Percentiles rank a stretch among this genome's conserved stretches.
These are phyloP conservation scores for Geotrichum citri-aurantii DNA, from an alignment of 1,139 yeast genomes.

Conservation along the genomic window DNA sequence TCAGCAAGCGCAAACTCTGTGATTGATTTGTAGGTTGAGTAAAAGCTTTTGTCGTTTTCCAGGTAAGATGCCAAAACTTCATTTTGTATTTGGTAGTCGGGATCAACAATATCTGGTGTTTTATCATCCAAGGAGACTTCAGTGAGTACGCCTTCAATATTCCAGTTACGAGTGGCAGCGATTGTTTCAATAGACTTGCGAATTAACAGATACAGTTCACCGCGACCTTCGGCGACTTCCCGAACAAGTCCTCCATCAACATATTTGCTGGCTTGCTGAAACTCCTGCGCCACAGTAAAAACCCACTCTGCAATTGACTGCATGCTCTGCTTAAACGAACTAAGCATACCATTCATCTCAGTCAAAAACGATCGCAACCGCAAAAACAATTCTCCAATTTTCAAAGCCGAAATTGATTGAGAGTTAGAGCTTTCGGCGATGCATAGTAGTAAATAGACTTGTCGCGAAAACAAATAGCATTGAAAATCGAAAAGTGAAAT, in stretches of 20 bases:
- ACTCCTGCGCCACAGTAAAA: constrained; percentile 32
- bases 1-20: constrained; percentile 46
- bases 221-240: constrained; percentile 37
- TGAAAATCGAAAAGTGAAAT: constrained; percentile 41
- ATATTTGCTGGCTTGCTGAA: constrained; percentile 24
- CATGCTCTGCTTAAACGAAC: constrained; percentile 25
- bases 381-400: constrained; percentile 32
- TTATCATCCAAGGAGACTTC: constrained; percentile 35
- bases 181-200: constrained; percentile 36
- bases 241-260: constrained; percentile 30
- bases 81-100: constrained; percentile 20
- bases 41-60: constrained; percentile 32
- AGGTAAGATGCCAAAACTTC: constrained; percentile 21
- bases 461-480: constrained; percentile 40
- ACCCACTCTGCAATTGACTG: constrained; percentile 35
- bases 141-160: constrained; percentile 42
- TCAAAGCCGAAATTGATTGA: constrained; percentile 36
- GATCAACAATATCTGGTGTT: constrained; percentile 19
- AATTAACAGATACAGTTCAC: constrained; percentile 35
- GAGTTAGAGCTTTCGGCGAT: constrained; percentile 34
- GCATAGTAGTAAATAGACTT: constrained; percentile 35
- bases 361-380: constrained; percentile 40
- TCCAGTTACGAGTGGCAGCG: constrained; percentile 34
- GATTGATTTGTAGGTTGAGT: constrained; percentile 35
- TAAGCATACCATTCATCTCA: constrained; percentile 36